Evolutionary conservation across 352 stramenopile species (phyloP), one percentile per base, ranked within the genome.

Genomic region (Saprolegnia diclina): DNA sequence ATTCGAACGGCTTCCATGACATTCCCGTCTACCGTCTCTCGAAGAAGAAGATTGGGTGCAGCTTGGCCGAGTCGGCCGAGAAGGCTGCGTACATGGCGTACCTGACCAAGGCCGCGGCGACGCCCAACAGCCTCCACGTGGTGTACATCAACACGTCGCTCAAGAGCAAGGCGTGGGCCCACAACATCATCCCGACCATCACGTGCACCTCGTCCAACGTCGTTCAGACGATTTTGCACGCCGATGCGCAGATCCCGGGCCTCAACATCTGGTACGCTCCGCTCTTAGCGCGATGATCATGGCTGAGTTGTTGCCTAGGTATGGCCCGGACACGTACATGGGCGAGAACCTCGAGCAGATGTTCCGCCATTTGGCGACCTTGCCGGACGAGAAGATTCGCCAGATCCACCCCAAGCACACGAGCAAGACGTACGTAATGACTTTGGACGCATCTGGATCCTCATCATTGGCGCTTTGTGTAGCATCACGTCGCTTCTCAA

Each of bases 141-240:
- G 90, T 99, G 63, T 99, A 99, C 84, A 99, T 99, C 76, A 99
- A 99, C 79, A 99, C 96, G 26, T 98, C 89, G 54, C 81, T 98
- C 61, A 90, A 97, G 61, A 98, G 94, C 74, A 99, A 99, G 79
- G 96, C 96, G 16, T 87, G 97, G 22, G 85, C 85, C n/a, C 89
- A 94, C 54, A 89, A 92, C 45, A 83, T 98, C 38, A 87, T 98
- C 35, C 96, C 96, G 6, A 99, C 96, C 6, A 98, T 98, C 69
- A 98, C 96, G 37, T 99, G 96, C 77, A 99, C 96, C 53, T 97
- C 84, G 16, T 97, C 85, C 22, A 99, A 99, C 77, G 96, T 99
- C 24, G 79, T 99, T 62, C 82, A 97, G 77, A 99, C 96, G 2
- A 93, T 99, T 29, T 81, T 99, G 19, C 94, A 98, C 76, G 87